phyloP scores from a whole-genome alignment of 2,329 filamentous ascomycete genomes.

The Colletotrichum cordylinicola region DNA sequence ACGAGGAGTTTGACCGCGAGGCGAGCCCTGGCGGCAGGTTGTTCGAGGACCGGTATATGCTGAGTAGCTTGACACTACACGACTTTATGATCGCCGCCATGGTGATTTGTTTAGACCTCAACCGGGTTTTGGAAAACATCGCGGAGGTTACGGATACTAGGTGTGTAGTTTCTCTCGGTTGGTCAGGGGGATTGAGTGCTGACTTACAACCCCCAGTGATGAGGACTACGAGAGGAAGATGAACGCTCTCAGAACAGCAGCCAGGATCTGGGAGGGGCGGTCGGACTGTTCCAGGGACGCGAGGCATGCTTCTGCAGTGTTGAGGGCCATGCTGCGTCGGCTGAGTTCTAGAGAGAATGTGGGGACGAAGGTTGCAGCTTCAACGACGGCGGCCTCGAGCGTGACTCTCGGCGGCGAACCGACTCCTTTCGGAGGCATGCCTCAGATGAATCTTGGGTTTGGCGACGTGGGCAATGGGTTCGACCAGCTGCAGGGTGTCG shows the following conservation, averaged over 20 bases:
- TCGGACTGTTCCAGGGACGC: slow-evolving; percentile 45
- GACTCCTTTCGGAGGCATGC: slow-evolving; percentile 1
- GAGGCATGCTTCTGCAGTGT: slow-evolving; percentile 45
- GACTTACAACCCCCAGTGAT: slow-evolving; percentile 21
- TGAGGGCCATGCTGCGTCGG: slow-evolving; percentile 44
- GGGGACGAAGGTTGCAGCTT: neutral
- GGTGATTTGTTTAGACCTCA: slow-evolving; percentile 60
- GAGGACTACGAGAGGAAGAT: slow-evolving; percentile 40
- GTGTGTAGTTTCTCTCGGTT: slow-evolving; percentile 28
- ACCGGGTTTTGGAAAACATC: neutral
- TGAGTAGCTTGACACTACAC: slow-evolving; percentile 57
- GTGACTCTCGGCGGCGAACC: slow-evolving; percentile 19
- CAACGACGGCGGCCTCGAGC: neutral
- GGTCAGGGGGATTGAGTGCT: neutral
- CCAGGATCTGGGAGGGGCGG: slow-evolving; percentile 47
- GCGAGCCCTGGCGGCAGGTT: slow-evolving; percentile 55
- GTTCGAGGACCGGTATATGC: slow-evolving; percentile 57
- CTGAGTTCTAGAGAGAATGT: neutral
- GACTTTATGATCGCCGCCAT: slow-evolving; percentile 66
- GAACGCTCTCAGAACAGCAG: slow-evolving; percentile 42
- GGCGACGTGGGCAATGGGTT: neutral
- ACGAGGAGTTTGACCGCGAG: slow-evolving; percentile 52
- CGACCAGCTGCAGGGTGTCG: neutral
- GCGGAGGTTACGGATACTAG: slow-evolving; percentile 40
- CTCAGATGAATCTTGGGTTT: neutral